Evolutionary conservation across 2,329 filamentous ascomycete species (phyloP).

Genomic region (Colletotrichum nymphaeae): DNA sequence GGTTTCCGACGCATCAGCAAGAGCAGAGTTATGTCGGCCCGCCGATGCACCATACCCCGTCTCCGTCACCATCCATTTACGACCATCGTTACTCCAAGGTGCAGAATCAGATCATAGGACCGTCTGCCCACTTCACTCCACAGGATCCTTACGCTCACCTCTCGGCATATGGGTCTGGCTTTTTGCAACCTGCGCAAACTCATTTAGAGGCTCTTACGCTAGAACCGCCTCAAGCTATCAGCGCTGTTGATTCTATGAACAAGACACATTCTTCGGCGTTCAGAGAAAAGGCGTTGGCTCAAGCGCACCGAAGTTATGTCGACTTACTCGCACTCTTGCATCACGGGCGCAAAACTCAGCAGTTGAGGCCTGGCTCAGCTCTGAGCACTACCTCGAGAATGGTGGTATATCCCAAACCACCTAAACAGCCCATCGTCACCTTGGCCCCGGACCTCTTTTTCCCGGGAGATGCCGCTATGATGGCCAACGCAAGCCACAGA

Average conservation of each 20-base stretch:
- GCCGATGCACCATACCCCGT: slow-evolving; percentile 21
- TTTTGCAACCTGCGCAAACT: slow-evolving; percentile 37
- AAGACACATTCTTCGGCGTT: slow-evolving; percentile 56
- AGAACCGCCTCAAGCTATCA: slow-evolving; percentile 40
- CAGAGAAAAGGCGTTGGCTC: slow-evolving; percentile 74
- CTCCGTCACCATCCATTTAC: slow-evolving; percentile 20
- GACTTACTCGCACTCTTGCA: slow-evolving; percentile 76
- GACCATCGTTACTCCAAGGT: slow-evolving; percentile 22
- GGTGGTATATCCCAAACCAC: slow-evolving; percentile 66
- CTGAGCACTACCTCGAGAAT: slow-evolving; percentile 56
- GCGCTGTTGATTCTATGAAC: not conserved
- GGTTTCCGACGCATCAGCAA: slow-evolving; percentile 16
- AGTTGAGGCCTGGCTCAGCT: slow-evolving; percentile 48
- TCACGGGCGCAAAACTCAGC: slow-evolving; percentile 63
- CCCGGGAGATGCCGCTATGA: not conserved
- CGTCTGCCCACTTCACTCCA: slow-evolving; percentile 20
- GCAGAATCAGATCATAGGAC: slow-evolving; percentile 6
- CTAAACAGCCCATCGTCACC: slow-evolving; percentile 46
- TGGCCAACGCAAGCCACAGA: slow-evolving; percentile 11
- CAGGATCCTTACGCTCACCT: slow-evolving; percentile 2
- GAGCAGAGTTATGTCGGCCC: slow-evolving; percentile 29
- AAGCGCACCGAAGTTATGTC: slow-evolving; percentile 79
- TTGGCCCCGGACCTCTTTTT: slow-evolving; percentile 6
- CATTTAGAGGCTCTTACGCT: slow-evolving; percentile 47
- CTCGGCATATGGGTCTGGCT: not conserved